These are phyloP conservation scores for Trametes hirsuta DNA, from an alignment of 1,284 basidiomycete genomes.

Conservation along the genomic window DNA sequence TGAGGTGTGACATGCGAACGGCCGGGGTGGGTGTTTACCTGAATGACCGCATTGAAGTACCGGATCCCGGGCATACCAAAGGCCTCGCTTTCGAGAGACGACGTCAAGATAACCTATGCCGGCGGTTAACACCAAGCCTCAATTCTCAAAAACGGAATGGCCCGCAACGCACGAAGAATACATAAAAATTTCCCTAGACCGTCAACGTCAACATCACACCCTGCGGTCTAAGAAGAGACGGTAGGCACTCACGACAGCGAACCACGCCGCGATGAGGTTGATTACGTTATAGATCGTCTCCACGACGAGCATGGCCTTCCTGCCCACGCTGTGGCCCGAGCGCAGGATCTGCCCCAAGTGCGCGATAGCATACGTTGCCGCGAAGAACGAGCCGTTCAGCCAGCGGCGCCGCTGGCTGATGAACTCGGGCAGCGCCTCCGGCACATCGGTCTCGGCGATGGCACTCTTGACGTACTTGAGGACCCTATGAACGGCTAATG, in stretches of 20 bases:
- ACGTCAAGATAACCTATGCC: slow-evolving; percentile 74
- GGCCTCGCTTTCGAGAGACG: slow-evolving; percentile 78
- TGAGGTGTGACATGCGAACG: neutral
- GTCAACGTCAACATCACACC: neutral
- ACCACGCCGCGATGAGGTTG: slow-evolving; percentile 93
- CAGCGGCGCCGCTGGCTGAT: slow-evolving; percentile 92
- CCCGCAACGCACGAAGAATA: slow-evolving; percentile 82
- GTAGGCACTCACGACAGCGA: slow-evolving; percentile 70
- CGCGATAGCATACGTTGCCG: slow-evolving; percentile 83
- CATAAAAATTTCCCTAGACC: slow-evolving; percentile 87
- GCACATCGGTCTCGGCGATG: slow-evolving; percentile 96
- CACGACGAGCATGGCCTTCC: slow-evolving; percentile 77
- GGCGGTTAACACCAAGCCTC: no score
- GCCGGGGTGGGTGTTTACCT: slow-evolving; percentile 47
- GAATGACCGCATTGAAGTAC: slow-evolving; percentile 79
- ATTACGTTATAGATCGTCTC: slow-evolving; percentile 90
- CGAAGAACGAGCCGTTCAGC: slow-evolving; percentile 96
- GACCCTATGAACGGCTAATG: slow-evolving; percentile 55
- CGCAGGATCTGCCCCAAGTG: slow-evolving; percentile 85
- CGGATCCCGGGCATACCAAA: slow-evolving; percentile 74
- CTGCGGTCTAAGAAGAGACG: neutral
- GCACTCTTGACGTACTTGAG: slow-evolving; percentile 96
- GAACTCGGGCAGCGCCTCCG: slow-evolving; percentile 92
- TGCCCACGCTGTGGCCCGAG: slow-evolving; percentile 81
- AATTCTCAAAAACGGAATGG: slow-evolving; percentile 70